Evolutionary conservation across 257 asterid genomes (phyloP), one percentile per base, ranked within the genome.

Genomic region (Solanum acaule): DNA sequence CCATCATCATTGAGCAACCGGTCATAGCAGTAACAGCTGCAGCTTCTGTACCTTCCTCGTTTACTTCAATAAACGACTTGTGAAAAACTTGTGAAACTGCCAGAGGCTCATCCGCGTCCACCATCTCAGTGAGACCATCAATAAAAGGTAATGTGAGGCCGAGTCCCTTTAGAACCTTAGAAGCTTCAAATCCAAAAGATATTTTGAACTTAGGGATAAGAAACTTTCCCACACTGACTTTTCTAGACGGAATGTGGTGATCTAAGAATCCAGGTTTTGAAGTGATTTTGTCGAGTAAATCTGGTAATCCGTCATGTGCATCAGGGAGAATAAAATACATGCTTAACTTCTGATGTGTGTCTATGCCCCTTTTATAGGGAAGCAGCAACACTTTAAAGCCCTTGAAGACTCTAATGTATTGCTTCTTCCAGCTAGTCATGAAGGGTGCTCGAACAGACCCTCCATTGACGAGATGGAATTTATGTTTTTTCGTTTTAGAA

Each of bases 291-390:
- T 81, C 88, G 22, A 86, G 52, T 46, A 91, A 86, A 82, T 83
- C 86, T 72, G 88, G 88, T 23, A 90, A 87, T 35, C 91, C 93
- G n/a, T 86, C 86, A 61, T 14, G 89, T 34, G 93, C 87, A 68
- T 90, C 90, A 25, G 91, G 90, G n/a, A 91, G 90, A 84, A 88
- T 86, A 38, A 89, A 82, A 68, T 86, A 89, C 91, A 91, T 90
- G 67, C 87, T 79, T 86, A 90, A 87, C 56, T 63, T 23, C 29
- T 82, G 44, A 35, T 89, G 89, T 61, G 78, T 86, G 34, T 90
- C 92, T 3, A 31, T 85, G 1, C 91, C 92, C 33, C 83, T 88
- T 76, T 87, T 87, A 59, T 86, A 91, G 10, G 84, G 88, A 73
- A 91, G 91, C 49, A 88, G 3, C 46, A 91, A 44, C 16, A 91